Base-by-base conservation (phyloP, 192 early-diverging fungal genomes). In the Anaeromyces robustus region DNA sequence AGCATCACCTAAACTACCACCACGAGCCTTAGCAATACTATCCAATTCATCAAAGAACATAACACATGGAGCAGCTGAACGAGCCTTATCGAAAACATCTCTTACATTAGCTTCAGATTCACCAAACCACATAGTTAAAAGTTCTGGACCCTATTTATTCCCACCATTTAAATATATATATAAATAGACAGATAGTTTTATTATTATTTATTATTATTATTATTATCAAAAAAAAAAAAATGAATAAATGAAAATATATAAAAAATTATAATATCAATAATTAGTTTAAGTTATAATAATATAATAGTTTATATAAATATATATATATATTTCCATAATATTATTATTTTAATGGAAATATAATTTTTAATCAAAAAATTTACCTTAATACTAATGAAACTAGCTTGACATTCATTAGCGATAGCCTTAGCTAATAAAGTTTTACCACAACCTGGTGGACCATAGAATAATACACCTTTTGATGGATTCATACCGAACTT, bases 41-140 rank as follows among this genome's bases (percentile, higher is more conserved):
- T 99, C 97, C 84, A 99, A 86, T 89, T 99, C 97, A 81, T 99
- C 97, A 91, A 99, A 99, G 95, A 99, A 99, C 96, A 99, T 96
- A 31, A 99, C 97, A 86, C 97, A 99, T 32, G 97, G 97, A 17
- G 96, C 94, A 32, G 96, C 97, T 6, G 96, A 95, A 81, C 97
- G 93, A 26, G 96, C 97, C 90, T 97, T 97, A 89, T 98, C 96
- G 89, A 99, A 99, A 43, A 99, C 96, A 86, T 98, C 96, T 79
- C 97, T 96, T 59, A 98, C 97, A 83, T 98, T 98, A 81, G 97
- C 96, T 86, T 99, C 97, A 13, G 96, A 97, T 86, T 99, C 97
- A 87, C 97, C 97, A 84, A 99, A 97, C 96, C 96, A 99, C 97
- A 98, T 99, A 79, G 96, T 98, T 80, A 99, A 91, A 79, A 99